A percentile compares a stretch with the other conserved stretches of the same genome.
These are phyloP conservation scores for Schoenoplectus triqueter DNA, from an alignment of 202 grass and related monocot species.

Conservation along the genomic window DNA sequence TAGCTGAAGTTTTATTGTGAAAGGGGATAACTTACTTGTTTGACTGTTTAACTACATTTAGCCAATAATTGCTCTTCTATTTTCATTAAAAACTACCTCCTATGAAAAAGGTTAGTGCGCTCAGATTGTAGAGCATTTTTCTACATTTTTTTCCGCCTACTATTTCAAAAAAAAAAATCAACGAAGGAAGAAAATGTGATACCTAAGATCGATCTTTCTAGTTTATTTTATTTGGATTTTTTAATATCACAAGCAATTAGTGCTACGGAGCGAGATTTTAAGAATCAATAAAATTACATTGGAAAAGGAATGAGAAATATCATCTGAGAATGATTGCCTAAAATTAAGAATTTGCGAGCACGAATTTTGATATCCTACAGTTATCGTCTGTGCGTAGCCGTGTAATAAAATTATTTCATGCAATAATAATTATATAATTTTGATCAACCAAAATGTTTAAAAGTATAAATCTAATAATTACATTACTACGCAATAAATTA, in stretches of 20 bases:
- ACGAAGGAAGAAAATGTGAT: not conserved
- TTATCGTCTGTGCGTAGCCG: too few species aligned
- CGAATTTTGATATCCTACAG: too few species aligned
- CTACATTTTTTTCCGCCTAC: not conserved
- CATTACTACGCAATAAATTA: too few species aligned
- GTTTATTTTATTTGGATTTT: not conserved
- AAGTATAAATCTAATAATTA: too few species aligned
- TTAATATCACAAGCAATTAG: not conserved
- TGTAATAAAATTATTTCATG: too few species aligned
- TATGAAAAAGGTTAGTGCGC: not conserved
- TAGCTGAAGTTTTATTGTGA: constrained; percentile 33
- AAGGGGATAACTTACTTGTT: constrained; percentile 22
- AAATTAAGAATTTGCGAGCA: too few species aligned
- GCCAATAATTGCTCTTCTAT: not conserved
- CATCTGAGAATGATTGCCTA: too few species aligned
- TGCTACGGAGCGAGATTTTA: too few species aligned
- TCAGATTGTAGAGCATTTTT: not conserved
- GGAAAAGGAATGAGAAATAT: too few species aligned
- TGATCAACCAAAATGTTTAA: too few species aligned
- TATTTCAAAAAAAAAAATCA: not conserved
- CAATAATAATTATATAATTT: too few species aligned
- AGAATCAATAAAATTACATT: too few species aligned
- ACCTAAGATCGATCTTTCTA: not conserved
- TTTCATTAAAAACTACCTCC: not conserved
- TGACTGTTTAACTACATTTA: not conserved